A percentile compares a stretch with the other conserved stretches of the same genome.
phyloP scores from a whole-genome alignment of 768 basidiomycete species.

The Termitomyces sp. region DNA sequence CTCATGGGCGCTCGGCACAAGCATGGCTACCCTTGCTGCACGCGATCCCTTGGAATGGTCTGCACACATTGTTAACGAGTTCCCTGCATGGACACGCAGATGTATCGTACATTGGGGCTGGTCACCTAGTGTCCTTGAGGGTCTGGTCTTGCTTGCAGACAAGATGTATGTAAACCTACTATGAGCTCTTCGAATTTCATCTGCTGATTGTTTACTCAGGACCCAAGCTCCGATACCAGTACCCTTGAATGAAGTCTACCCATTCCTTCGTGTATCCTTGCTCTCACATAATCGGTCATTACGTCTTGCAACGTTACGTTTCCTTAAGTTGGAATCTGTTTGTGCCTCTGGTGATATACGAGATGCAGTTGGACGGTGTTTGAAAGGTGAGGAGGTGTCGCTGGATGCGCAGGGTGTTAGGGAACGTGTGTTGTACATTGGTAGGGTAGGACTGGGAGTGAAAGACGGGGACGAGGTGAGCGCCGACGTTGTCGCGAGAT shows the following conservation, averaged over 20 bases:
- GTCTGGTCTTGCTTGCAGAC: constrained; percentile 42
- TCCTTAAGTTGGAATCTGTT: constrained; percentile 54
- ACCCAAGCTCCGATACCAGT: constrained; percentile 25
- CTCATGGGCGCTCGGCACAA: constrained; percentile 57
- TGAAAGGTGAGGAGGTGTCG: constrained; percentile 78
- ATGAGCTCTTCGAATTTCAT: not conserved
- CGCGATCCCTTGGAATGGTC: constrained; percentile 42
- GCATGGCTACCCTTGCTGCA: constrained; percentile 47
- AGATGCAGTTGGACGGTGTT: constrained; percentile 58
- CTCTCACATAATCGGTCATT: constrained; percentile 69
- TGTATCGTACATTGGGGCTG: constrained; percentile 50
- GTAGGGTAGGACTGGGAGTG: constrained; percentile 61
- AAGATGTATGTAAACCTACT: constrained; percentile 33
- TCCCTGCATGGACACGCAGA: constrained; percentile 42
- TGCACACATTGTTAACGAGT: constrained; percentile 30
- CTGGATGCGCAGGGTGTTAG: constrained; percentile 77
- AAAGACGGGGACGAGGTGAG: constrained; percentile 48
- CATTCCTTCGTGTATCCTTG: constrained; percentile 46
- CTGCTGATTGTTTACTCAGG: constrained; percentile 11
- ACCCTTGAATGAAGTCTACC: constrained; percentile 47
- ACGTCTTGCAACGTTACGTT: constrained; percentile 58
- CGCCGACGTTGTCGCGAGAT: constrained; percentile 61
- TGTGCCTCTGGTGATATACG: constrained; percentile 34
- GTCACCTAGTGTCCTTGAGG: constrained; percentile 52
- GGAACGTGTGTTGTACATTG: constrained; percentile 78